Evolutionary conservation across 2,329 filamentous ascomycete species (phyloP), one percentile per base, ranked within the genome.

Genomic region (Aspergillus sojae): DNA sequence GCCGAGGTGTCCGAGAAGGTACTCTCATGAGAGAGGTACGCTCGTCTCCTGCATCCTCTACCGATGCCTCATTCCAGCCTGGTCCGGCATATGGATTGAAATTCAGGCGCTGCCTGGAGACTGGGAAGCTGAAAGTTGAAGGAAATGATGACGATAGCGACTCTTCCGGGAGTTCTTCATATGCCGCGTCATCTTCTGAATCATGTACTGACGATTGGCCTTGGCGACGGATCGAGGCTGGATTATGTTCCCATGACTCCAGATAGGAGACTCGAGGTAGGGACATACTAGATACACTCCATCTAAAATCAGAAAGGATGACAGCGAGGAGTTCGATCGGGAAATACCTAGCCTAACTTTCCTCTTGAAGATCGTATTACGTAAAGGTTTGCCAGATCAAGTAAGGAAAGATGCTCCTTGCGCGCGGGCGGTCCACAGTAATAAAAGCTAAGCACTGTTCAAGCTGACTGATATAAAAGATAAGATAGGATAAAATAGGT

Each of bases 11-110:
- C 48, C 68, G 72, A 26, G 69, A 70, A 26, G 70, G 68, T 3
- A 65, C 60, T 16, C 64, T 62, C 28, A 66, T 62, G 48, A 75
- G 58, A 34, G 72, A 68, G 11, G 64, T 64, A 9, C 62, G 68
- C 61, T 77, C 73, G 34, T 75, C 73, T 28, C 70, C 69, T 5
- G 65, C 58, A 62, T 72, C 73, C 36, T 78, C 75, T 6, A 64
- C 65, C 11, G 67, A 62, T 11, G 67, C 70, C 59, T 78, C 74
- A 46, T 67, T 74, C 77, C 76, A 78, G n/a, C 74, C 73, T 6
- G 73, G 74, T 10, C 76, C 78, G 23, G 73, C 72, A 66, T 79
- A 77, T 0, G 79, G 79, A 63, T 79, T 81, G 69, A 81, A 82
- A 69, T 74, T 80, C 57, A 81, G 68, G 61, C 77, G 78, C 57